Percentiles rank a stretch among this genome's conserved stretches.
Conservation (phyloP, 495 filamentous ascomycete genomes). For the Podospora pseudopauciseta region DNA sequence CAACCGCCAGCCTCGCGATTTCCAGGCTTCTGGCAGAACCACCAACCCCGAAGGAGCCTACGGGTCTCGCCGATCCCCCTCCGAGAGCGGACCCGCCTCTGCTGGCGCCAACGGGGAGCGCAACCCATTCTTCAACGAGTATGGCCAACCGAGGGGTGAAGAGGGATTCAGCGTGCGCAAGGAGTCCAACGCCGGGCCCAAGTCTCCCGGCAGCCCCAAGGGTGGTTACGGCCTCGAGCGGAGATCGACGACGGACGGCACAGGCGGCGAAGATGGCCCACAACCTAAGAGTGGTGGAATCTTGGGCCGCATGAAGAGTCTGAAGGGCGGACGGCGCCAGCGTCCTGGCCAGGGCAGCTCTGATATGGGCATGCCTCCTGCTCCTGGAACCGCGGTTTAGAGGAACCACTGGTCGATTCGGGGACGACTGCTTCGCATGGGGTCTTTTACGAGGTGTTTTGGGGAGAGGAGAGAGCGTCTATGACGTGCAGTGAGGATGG, state of each 20-base stretch:
- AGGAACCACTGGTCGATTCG: conserved; percentile 14
- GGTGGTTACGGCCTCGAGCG: conserved; percentile 56
- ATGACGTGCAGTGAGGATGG: neutral
- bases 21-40: conserved; percentile 49
- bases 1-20: conserved; percentile 51
- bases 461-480: neutral
- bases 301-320: conserved; percentile 80
- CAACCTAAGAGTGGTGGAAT: conserved; percentile 55
- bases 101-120: conserved; percentile 58
- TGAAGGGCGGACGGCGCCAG: conserved; percentile 59
- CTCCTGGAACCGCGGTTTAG: conserved; percentile 33
- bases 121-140: conserved; percentile 89
- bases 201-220: conserved; percentile 62
- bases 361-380: conserved; percentile 23
- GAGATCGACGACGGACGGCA: conserved; percentile 64
- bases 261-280: conserved; percentile 33
- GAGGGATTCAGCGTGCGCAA: conserved; percentile 42
- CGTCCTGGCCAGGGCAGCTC: conserved; percentile 32
- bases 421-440: conserved; percentile 3
- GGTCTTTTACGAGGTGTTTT: neutral
- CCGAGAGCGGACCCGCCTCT: conserved; percentile 60
- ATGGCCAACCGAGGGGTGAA: conserved; percentile 43
- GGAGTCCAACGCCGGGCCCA: conserved; percentile 37
- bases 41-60: conserved; percentile 48
- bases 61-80: conserved; percentile 38